Percentiles rank a stretch among this genome's conserved stretches.
Conservation (phyloP, 345 rosid species). For the Lenwebbia sp. region DNA sequence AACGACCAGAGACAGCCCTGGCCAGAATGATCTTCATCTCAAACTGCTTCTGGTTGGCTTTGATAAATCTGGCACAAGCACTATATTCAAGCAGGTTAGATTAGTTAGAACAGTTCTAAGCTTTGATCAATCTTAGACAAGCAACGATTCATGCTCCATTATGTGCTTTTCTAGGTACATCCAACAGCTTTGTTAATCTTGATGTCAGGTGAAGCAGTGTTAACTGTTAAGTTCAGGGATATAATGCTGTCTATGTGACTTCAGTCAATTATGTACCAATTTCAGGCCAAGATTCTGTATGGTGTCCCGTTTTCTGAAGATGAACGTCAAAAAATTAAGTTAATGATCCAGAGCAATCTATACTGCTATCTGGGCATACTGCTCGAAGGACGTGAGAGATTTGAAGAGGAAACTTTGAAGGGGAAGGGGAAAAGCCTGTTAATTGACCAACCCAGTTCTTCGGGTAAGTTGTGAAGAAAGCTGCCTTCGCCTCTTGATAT, state of each 20-base stretch:
- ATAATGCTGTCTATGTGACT: not conserved
- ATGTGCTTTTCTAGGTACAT: not conserved
- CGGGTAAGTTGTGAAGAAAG: conserved; percentile 18
- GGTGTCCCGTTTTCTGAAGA: conserved; percentile 67
- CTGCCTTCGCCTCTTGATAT: not conserved
- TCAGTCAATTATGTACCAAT: not conserved
- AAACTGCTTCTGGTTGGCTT: conserved; percentile 69
- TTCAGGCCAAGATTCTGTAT: conserved; percentile 71
- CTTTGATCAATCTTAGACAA: not conserved
- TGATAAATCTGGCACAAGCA: conserved; percentile 70
- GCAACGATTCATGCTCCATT: not conserved
- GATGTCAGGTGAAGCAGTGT: not conserved
- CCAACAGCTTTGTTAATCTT: not conserved
- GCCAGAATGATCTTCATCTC: conserved; percentile 15
- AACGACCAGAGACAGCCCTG: conserved; percentile 3
- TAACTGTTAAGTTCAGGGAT: not conserved
- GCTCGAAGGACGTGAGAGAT: conserved; percentile 54
- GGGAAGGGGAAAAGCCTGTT: conserved; percentile 23
- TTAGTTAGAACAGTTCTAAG: not conserved
- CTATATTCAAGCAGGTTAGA: conserved; percentile 77
- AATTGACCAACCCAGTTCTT: conserved; percentile 28
- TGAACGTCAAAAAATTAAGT: conserved; percentile 57
- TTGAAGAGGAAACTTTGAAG: conserved; percentile 28
- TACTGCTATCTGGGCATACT: conserved; percentile 62
- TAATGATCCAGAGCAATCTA: conserved; percentile 66